phyloP scores from a whole-genome alignment of 2,329 filamentous ascomycete species.

The Pyrenochaeta sp. region DNA sequence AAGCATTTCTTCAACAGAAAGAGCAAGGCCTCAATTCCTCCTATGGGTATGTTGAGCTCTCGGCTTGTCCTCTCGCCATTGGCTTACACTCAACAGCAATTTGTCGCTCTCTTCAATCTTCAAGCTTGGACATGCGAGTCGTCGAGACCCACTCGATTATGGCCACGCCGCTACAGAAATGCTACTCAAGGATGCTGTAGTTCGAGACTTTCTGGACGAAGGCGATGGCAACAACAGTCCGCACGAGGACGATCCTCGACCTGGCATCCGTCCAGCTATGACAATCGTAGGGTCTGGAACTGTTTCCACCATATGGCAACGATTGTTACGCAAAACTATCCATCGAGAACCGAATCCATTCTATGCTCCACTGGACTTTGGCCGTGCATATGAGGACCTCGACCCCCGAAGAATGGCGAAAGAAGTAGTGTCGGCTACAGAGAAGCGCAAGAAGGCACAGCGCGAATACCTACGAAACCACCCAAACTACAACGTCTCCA shows the following conservation, averaged over 20 bases:
- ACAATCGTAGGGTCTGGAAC: conserved; percentile 64
- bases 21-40: conserved; percentile 74
- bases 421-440: conserved; percentile 84
- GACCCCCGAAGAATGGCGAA: conserved; percentile 89
- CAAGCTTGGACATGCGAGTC: conserved; percentile 68
- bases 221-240: conserved; percentile 51
- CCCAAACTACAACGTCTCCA: conserved; percentile 89
- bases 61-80: not conserved
- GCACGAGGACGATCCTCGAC: conserved; percentile 41
- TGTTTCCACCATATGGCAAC: conserved; percentile 69
- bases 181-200: conserved; percentile 94
- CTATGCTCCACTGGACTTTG: conserved; percentile 80
- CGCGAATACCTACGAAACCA: conserved; percentile 88
- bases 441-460: conserved; percentile 85
- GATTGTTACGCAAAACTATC: conserved; percentile 63
- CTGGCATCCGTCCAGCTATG: conserved; percentile 48
- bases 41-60: conserved; percentile 58
- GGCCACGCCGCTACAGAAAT: conserved; percentile 93
- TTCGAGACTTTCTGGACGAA: conserved; percentile 92
- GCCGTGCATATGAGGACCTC: conserved; percentile 76
- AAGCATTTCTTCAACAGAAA: conserved; percentile 90
- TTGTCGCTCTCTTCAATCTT: conserved; percentile 74
- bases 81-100: conserved; percentile 59
- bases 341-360: conserved; percentile 91
- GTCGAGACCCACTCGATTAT: conserved; percentile 87